Conservation (phyloP, 2,329 filamentous ascomycete genomes). For the Pseudocercospora crystallina region DNA sequence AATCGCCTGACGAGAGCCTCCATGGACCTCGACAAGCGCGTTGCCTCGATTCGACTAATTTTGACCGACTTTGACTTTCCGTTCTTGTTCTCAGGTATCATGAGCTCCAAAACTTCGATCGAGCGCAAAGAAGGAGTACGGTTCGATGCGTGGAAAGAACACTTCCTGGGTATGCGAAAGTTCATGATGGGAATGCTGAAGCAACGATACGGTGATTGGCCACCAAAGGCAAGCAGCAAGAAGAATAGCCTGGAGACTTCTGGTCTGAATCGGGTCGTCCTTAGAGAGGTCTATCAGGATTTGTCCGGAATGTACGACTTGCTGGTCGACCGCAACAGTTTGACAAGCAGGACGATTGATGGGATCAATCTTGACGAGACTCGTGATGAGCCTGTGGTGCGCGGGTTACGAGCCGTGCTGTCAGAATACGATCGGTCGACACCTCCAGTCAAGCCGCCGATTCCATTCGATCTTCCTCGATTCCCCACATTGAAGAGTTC, state of each 20-base stretch:
- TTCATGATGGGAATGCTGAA: constrained; percentile 72
- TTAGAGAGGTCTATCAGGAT: constrained; percentile 81
- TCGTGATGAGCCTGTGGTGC: constrained; percentile 59
- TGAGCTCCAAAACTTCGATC: constrained; percentile 73
- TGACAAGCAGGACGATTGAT: constrained; percentile 78
- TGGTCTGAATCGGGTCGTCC: constrained; percentile 79
- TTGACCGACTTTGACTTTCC: constrained; percentile 91
- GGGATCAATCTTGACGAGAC: constrained; percentile 57
- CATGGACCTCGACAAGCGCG: constrained; percentile 73
- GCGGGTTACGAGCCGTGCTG: constrained; percentile 75
- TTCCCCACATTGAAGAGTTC: constrained; percentile 69
- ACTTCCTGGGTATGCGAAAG: constrained; percentile 72
- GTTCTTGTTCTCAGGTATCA: constrained; percentile 81
- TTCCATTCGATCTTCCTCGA: constrained; percentile 84
- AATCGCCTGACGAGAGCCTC: constrained; percentile 80
- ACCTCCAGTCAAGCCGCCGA: constrained; percentile 83
- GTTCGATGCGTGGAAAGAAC: constrained; percentile 79
- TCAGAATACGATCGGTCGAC: constrained; percentile 86
- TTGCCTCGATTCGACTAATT: constrained; percentile 67
- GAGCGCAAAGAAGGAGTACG: constrained; percentile 74
- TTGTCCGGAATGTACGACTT: constrained; percentile 85
- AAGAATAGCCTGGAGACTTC: constrained; percentile 86
- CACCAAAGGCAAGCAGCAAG: constrained; percentile 85
- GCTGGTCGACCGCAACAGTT: constrained; percentile 72
- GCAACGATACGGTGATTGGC: constrained; percentile 71